phyloP scores from a whole-genome alignment of 352 stramenopile species.

The Globisporangium splendens region DNA sequence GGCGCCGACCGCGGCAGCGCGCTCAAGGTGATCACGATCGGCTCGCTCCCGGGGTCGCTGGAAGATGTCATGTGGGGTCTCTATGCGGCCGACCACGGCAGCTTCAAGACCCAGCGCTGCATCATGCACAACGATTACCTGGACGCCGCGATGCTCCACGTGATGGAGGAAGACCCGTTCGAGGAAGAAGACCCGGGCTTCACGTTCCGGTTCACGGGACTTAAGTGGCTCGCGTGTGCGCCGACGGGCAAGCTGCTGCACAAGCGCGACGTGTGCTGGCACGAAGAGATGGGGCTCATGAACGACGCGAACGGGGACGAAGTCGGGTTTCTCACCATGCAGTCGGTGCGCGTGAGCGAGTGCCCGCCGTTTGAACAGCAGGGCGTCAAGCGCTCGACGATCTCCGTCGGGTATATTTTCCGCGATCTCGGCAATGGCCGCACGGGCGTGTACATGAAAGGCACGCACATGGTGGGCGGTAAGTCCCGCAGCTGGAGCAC shows the following conservation, averaged over 20 bases:
- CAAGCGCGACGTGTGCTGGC: constrained; percentile 65
- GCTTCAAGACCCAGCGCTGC: constrained; percentile 56
- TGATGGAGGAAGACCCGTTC: constrained; percentile 49
- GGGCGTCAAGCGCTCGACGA: constrained; percentile 43
- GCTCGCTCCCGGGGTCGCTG: constrained; percentile 43
- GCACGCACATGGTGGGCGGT: constrained; percentile 44
- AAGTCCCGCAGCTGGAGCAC: constrained; percentile 58
- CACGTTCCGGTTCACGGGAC: constrained; percentile 44
- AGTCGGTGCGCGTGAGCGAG: constrained; percentile 44
- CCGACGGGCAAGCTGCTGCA: constrained; percentile 48
- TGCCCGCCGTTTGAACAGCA: constrained; percentile 60
- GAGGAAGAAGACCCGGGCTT: constrained; percentile 49
- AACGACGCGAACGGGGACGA: constrained; percentile 42
- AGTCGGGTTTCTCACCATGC: constrained; percentile 59
- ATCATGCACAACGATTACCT: constrained; percentile 63
- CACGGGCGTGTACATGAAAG: constrained; percentile 65
- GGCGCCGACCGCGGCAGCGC: constrained; percentile 45
- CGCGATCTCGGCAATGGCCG: constrained; percentile 39
- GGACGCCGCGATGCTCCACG: constrained; percentile 52
- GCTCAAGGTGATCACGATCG: constrained; percentile 45
- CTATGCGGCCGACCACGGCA: constrained; percentile 38
- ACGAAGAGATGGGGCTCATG: constrained; percentile 58
- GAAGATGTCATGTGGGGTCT: constrained; percentile 63
- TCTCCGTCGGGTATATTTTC: constrained; percentile 67
- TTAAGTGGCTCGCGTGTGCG: constrained; percentile 60